Evolutionary conservation across 2,329 filamentous ascomycete genomes (phyloP).

Genomic region (Pezicula rhizophila): DNA sequence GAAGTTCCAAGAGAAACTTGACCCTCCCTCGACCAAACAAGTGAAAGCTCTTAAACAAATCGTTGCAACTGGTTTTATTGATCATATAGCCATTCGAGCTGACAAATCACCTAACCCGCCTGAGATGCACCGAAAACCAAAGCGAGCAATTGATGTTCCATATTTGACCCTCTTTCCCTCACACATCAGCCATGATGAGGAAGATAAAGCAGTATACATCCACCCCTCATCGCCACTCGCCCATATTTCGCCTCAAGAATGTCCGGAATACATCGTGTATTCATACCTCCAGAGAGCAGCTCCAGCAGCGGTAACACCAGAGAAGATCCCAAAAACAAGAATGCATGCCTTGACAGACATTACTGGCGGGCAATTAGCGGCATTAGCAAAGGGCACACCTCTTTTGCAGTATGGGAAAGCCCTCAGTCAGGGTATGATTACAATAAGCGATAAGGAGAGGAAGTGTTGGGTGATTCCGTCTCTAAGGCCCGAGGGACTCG

Average conservation of each 20-base stretch:
- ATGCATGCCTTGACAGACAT: slow-evolving; percentile 86
- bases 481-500: slow-evolving; percentile 61
- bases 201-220: slow-evolving; percentile 68
- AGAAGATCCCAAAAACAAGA: slow-evolving; percentile 65
- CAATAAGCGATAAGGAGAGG: slow-evolving; percentile 43
- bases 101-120: slow-evolving; percentile 75
- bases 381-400: slow-evolving; percentile 77
- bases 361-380: slow-evolving; percentile 67
- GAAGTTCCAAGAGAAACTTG: slow-evolving; percentile 49
- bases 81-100: slow-evolving; percentile 87
- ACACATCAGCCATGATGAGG: slow-evolving; percentile 40
- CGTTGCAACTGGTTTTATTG: slow-evolving; percentile 85
- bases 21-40: slow-evolving; percentile 58
- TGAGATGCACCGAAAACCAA: slow-evolving; percentile 61
- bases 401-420: slow-evolving; percentile 83
- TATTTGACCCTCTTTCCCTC: slow-evolving; percentile 81
- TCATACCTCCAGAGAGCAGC: slow-evolving; percentile 71
- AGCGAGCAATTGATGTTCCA: slow-evolving; percentile 84
- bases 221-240: slow-evolving; percentile 82
- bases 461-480: slow-evolving; percentile 82
- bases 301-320: slow-evolving; percentile 36
- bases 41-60: slow-evolving; percentile 83
- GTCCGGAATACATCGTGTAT: slow-evolving; percentile 85
- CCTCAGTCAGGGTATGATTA: slow-evolving; percentile 67
- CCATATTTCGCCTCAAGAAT: slow-evolving; percentile 60